Evolutionary conservation across 2,329 filamentous ascomycete species (phyloP), one percentile per base, ranked within the genome.

Genomic region (Hypoxylon sp.): DNA sequence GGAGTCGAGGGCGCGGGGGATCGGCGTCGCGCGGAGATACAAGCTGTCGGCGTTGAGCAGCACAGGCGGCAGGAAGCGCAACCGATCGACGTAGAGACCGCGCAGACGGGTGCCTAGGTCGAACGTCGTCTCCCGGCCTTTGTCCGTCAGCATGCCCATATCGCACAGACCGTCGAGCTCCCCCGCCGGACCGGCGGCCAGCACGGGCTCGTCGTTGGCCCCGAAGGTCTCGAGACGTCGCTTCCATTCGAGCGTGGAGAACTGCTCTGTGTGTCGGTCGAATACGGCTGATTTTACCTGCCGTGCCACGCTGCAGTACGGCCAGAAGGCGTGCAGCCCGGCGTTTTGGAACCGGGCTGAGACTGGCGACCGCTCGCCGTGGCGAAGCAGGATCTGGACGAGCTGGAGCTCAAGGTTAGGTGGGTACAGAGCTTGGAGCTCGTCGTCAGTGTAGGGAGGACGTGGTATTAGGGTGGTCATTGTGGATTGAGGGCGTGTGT

Each of bases 141-240:
- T 80, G 69, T 93, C 88, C 15, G 89, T 93, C 63, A 93, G 76
- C 76, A 89, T 87, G 62, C 89, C 82, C 69, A 83, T 80, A 69
- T 87, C 89, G 78, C 93, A 99, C 54, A 97, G 81, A 30, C 79
- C 80, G 68, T 96, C 90, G n/a, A 87, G 78, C 66, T 90, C 82
- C 54, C 86, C 87, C 0, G 73, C 71, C 5, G 87, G 83, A 0
- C 90, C 90, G 1, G 80, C 71, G 5, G 89, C 88, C 36, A 91
- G 74, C 19, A 87, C 75, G 3, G 91, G 84, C n/a, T 84, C 80
- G 67, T 90, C 87, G 59, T 86, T 76, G 12, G 75, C 67, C 3
- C 87, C 88, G 69, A 97, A 94, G 0, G 88, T 89, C 73, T 99
- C 94, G 36, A 97, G 79, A 35, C 89, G 84, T 54, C 91, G 83